phyloP scores from a whole-genome alignment of 805 yeast species.

The Tetrapisispora nanseiensis region DNA sequence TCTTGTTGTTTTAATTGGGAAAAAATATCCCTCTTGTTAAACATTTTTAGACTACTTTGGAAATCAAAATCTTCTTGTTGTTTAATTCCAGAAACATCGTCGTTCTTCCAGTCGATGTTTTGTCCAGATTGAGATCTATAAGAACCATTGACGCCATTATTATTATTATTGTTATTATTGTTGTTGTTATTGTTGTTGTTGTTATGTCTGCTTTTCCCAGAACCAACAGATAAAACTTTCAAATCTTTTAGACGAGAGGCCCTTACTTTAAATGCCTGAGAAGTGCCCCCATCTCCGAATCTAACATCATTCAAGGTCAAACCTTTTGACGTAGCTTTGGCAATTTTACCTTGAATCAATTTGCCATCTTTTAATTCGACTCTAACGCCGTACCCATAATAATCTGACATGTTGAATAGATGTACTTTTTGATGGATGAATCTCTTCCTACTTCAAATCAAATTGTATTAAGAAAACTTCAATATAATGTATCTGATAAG shows the following conservation, averaged over 20 bases:
- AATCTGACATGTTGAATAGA: slow-evolving; percentile 29
- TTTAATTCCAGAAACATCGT: slow-evolving; percentile 40
- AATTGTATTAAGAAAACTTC: no score
- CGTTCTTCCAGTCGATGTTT: slow-evolving; percentile 39
- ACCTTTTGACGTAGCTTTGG: slow-evolving; percentile 33
- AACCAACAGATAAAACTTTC: slow-evolving; percentile 22
- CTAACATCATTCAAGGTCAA: slow-evolving; percentile 33
- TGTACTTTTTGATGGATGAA: no score
- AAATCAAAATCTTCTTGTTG: slow-evolving; percentile 69
- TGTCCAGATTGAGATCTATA: slow-evolving; percentile 4
- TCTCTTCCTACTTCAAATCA: no score
- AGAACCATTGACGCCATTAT: slow-evolving; percentile 3
- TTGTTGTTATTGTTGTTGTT: slow-evolving; percentile 7
- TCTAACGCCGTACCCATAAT: slow-evolving; percentile 39
- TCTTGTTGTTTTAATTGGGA: slow-evolving; percentile 64
- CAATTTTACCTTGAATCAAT: slow-evolving; percentile 33
- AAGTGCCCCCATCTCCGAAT: slow-evolving; percentile 24
- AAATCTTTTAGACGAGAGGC: slow-evolving; percentile 29
- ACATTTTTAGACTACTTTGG: slow-evolving; percentile 67
- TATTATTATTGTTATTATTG: slow-evolving; percentile 7
- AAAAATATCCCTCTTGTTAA: slow-evolving; percentile 72
- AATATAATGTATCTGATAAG: no score
- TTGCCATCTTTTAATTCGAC: slow-evolving; percentile 35
- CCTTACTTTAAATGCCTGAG: slow-evolving; percentile 28
- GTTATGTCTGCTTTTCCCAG: slow-evolving; percentile 7